Evolutionary conservation across 208 protist species (phyloP).

Genomic region (Porcisia hertigi): DNA sequence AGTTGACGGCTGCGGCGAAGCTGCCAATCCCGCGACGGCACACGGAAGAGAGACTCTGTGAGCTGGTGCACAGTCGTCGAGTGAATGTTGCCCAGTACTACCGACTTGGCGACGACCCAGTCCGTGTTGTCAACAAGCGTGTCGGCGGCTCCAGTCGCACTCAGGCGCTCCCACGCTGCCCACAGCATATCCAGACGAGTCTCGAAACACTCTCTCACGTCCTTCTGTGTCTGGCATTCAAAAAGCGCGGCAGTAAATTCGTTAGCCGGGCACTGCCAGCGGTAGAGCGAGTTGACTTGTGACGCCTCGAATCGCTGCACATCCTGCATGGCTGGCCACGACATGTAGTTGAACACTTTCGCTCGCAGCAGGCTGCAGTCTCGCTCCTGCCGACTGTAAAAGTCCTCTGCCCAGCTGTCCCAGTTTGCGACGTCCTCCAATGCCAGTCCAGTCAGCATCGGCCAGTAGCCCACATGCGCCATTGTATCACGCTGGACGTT

Average conservation of each 20-base stretch:
- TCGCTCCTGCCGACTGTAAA: conserved; percentile 54
- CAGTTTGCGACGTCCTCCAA: conserved; percentile 60
- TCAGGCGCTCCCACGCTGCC: conserved; percentile 30
- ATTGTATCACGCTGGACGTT: conserved; percentile 90
- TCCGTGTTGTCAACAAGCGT: conserved; percentile 81
- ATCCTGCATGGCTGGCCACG: conserved; percentile 83
- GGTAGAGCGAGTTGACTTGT: conserved; percentile 67
- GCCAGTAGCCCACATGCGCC: conserved; percentile 86
- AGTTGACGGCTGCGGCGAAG: conserved; percentile 47
- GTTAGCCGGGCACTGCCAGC: conserved; percentile 46
- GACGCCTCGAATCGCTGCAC: conserved; percentile 65
- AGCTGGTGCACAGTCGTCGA: conserved; percentile 50
- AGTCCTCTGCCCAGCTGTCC: conserved; percentile 50
- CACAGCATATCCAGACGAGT: conserved; percentile 28
- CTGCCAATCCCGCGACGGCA: conserved; percentile 42
- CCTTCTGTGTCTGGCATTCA: conserved; percentile 80
- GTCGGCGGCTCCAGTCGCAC: background rate
- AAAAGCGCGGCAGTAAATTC: conserved; percentile 46
- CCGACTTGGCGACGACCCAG: conserved; percentile 57
- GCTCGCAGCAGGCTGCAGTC: conserved; percentile 78
- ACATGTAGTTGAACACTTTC: conserved; percentile 83
- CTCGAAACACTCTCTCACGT: conserved; percentile 62
- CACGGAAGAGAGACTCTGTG: conserved; percentile 50
- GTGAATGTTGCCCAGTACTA: conserved; percentile 81
- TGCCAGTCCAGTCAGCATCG: conserved; percentile 57